Conservation (phyloP, 2,329 filamentous ascomycete species). For the Monosporascus sp. region DNA sequence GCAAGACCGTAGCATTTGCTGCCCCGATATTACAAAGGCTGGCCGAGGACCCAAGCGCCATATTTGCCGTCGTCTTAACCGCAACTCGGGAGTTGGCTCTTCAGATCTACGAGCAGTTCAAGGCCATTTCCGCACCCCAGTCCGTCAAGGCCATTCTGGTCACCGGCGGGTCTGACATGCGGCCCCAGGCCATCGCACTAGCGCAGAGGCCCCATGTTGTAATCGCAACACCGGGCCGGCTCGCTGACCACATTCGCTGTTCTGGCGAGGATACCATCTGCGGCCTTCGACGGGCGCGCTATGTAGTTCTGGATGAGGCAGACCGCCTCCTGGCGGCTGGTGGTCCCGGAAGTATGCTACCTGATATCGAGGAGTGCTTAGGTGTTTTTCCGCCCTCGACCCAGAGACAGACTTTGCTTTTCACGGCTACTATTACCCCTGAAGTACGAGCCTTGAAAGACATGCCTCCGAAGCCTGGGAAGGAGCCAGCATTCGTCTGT, state of each 20-base stretch:
- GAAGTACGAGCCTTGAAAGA: slow-evolving; percentile 85
- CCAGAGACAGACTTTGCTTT: slow-evolving; percentile 86
- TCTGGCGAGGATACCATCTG: slow-evolving; percentile 88
- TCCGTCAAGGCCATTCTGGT: slow-evolving; percentile 84
- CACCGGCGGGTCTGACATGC: slow-evolving; percentile 90
- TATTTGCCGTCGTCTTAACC: slow-evolving; percentile 85
- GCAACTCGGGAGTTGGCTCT: slow-evolving; percentile 88
- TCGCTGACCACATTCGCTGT: slow-evolving; percentile 88
- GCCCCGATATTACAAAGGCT: slow-evolving; percentile 91
- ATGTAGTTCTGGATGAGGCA: slow-evolving; percentile 92
- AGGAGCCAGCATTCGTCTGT: slow-evolving; percentile 78
- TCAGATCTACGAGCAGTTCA: slow-evolving; percentile 95
- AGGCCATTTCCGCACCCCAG: slow-evolving; percentile 83
- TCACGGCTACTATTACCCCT: slow-evolving; percentile 91
- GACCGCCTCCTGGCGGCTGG: slow-evolving; percentile 76
- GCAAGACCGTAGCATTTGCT: slow-evolving; percentile 95
- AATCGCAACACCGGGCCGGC: slow-evolving; percentile 86
- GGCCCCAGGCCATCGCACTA: slow-evolving; percentile 79
- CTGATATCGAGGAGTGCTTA: slow-evolving; percentile 85
- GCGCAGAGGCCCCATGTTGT: slow-evolving; percentile 81
- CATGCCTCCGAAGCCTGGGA: slow-evolving; percentile 62
- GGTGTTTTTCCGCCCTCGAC: slow-evolving; percentile 70
- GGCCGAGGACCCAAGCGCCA: slow-evolving; percentile 85
- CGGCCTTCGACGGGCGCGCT: slow-evolving; percentile 71
- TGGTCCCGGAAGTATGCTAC: slow-evolving; percentile 81